phyloP scores from a whole-genome alignment of 768 basidiomycete species.

The Lactarius vividus region DNA sequence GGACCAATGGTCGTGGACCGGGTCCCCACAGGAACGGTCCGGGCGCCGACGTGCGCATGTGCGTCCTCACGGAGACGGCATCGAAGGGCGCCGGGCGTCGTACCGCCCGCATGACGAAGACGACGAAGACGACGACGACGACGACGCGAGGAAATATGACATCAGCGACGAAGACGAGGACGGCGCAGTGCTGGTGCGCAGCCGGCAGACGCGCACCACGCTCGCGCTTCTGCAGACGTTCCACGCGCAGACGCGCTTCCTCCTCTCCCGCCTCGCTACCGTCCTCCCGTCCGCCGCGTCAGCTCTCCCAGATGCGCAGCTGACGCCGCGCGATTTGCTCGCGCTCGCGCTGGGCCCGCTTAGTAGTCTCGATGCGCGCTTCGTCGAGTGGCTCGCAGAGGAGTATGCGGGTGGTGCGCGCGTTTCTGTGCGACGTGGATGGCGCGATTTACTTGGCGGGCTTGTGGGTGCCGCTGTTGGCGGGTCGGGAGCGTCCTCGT shows the following conservation, averaged over 20 bases:
- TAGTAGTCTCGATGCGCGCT: slow-evolving; percentile 64
- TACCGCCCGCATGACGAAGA: slow-evolving; percentile 15
- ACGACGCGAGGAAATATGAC: slow-evolving; percentile 3
- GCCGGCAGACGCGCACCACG: slow-evolving; percentile 44
- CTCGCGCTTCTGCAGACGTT: slow-evolving; percentile 56
- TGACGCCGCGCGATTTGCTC: slow-evolving; percentile 36
- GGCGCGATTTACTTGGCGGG: slow-evolving; percentile 47
- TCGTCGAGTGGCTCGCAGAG: slow-evolving; percentile 72
- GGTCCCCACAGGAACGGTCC: too few relatives aligned
- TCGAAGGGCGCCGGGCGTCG: slow-evolving; percentile 51
- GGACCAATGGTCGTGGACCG: neutral
- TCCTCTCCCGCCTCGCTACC: slow-evolving; percentile 44
- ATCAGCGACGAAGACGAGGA: slow-evolving; percentile 36
- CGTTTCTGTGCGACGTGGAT: slow-evolving; percentile 44
- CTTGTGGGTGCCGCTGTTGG: slow-evolving; percentile 43
- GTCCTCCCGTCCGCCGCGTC: neutral
- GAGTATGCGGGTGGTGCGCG: slow-evolving; percentile 50
- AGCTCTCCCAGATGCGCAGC: neutral
- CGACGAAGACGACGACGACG: slow-evolving; percentile 33
- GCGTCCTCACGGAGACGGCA: slow-evolving; percentile 70
- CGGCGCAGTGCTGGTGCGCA: slow-evolving; percentile 44
- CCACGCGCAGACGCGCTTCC: slow-evolving; percentile 59
- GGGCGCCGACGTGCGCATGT: too few relatives aligned
- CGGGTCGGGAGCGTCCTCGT: neutral
- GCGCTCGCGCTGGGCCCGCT: slow-evolving; percentile 72